Base-by-base conservation (phyloP, 2,329 filamentous ascomycete species). In the Phialemonium atrogriseum region DNA sequence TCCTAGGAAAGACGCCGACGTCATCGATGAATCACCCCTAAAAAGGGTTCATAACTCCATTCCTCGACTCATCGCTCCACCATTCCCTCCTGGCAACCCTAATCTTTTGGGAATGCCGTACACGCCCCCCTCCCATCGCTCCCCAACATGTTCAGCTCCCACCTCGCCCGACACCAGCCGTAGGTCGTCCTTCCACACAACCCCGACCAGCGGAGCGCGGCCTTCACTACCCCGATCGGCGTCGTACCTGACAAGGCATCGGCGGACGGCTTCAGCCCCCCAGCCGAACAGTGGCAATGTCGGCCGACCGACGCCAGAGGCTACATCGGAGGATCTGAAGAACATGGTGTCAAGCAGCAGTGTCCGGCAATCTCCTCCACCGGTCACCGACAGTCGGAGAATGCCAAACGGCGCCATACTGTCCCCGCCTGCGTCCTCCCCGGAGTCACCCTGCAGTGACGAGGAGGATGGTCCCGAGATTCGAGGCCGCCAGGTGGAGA, bases 381-480 rank as follows among this genome's bases (percentile, higher is more conserved):
- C 86, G 12, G 60, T 86, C 41, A 84, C 78, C 41, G 77, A 85
- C 59, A 71, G 65, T 16, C 56, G 76, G 37, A 64, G 74, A 41
- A 91, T 94, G 56, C 86, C 87, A 24, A 75, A 77, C 40, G 86
- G 85, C 39, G 87, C 85, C 41, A 76, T 94, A 45, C 84, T 94
- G 37, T 95, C 89, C 1, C 89, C 89, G 21, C 89, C 89, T 9
- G 89, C 94, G 37, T 95, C 89, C 1, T 89, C 89, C 20, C 89
- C 89, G 8, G 89, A 95, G 48, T 94, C 88, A 20, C 71, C 73
- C 6, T 72, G 74, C 23, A 83, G 80, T 43, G 88, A 88, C 56
- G 88, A 94, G 52, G 86, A 93, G 49, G 78, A 75, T 45, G 60
- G 47, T 15, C 55, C 54, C 3, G 55, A 65, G 31, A 49, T 60